Evolutionary conservation across 805 yeast genomes (phyloP).

Genomic region (Candida piceae): DNA sequence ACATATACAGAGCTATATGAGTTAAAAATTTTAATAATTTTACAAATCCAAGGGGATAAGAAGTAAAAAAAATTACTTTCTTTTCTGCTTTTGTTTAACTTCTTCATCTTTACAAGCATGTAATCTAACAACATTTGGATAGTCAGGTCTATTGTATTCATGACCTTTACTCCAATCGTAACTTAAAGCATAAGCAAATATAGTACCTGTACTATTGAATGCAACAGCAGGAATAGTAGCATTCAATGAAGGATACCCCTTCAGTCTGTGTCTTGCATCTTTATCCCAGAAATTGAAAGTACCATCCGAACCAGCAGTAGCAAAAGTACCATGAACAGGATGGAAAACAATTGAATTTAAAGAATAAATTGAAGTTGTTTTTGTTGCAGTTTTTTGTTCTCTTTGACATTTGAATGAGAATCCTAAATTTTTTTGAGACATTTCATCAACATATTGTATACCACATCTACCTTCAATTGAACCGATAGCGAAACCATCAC

Average conservation of each 20-base stretch:
- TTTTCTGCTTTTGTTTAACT: conserved; percentile 52
- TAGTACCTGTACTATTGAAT: conserved; percentile 77
- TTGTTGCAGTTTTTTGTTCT: conserved; percentile 48
- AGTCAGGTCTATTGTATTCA: conserved; percentile 67
- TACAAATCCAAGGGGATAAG: neutral
- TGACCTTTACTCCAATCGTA: conserved; percentile 97
- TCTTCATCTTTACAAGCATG: conserved; percentile 87
- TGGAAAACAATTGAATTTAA: conserved; percentile 82
- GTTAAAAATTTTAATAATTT: too few relatives aligned
- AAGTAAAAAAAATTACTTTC: conserved; percentile 14
- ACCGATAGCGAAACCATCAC: conserved; percentile 89
- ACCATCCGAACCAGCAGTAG: conserved; percentile 95
- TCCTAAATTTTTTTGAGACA: conserved; percentile 63
- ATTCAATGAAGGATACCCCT: conserved; percentile 65
- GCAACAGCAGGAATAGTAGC: conserved; percentile 70
- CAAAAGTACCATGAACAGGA: conserved; percentile 85
- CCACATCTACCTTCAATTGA: conserved; percentile 96
- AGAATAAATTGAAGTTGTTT: conserved; percentile 68
- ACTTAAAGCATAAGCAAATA: conserved; percentile 86
- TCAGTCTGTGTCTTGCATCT: conserved; percentile 82
- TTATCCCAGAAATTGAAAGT: conserved; percentile 94
- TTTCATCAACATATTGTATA: conserved; percentile 83
- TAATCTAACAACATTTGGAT: conserved; percentile 69
- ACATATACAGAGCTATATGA: too few relatives aligned
- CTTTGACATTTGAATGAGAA: conserved; percentile 96